Percentiles rank a stretch among this genome's conserved stretches.
Evolutionary conservation across 2,329 filamentous ascomycete species (phyloP).

Genomic region (Neospermospora avenae): DNA sequence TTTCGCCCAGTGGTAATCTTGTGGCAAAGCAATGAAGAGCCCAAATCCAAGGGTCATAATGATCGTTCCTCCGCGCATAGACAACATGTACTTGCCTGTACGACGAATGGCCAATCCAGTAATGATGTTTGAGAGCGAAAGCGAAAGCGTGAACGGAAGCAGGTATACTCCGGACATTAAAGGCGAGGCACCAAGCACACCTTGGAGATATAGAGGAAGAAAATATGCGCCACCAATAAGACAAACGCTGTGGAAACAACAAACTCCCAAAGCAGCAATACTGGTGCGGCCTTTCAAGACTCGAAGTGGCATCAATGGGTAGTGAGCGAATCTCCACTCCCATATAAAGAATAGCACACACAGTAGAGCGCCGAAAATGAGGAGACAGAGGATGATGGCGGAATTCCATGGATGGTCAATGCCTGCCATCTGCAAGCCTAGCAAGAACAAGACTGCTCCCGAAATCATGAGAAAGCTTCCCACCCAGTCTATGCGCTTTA

Average conservation of each 20-base stretch:
- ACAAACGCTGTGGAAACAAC: conserved; percentile 66
- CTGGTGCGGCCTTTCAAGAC: conserved; percentile 68
- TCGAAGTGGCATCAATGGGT: conserved; percentile 71
- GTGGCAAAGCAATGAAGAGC: conserved; percentile 42
- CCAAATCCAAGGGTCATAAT: conserved; percentile 46
- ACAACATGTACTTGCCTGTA: conserved; percentile 46
- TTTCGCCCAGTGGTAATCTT: conserved; percentile 37
- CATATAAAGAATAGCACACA: conserved; percentile 59
- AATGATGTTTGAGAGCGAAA: conserved; percentile 62
- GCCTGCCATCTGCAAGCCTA: conserved; percentile 80
- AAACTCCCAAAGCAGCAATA: conserved; percentile 60
- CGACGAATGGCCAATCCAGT: conserved; percentile 50
- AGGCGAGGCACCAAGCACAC: conserved; percentile 64
- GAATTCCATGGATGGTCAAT: conserved; percentile 68
- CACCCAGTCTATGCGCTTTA: conserved; percentile 56
- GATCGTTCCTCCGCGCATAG: conserved; percentile 43
- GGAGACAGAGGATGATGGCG: conserved; percentile 69
- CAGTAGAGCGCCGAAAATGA: conserved; percentile 66
- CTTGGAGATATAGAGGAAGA: conserved; percentile 70
- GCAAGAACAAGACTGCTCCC: conserved; percentile 75
- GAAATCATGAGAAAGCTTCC: conserved; percentile 64
- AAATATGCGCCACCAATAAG: conserved; percentile 47
- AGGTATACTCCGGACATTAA: conserved; percentile 73
- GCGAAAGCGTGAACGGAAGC: conserved; percentile 62
- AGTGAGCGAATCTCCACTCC: conserved; percentile 68